Evolutionary conservation across 305 asterid genomes (phyloP), one percentile per base, ranked within the genome.

Genomic region (Euphrasia arctica): DNA sequence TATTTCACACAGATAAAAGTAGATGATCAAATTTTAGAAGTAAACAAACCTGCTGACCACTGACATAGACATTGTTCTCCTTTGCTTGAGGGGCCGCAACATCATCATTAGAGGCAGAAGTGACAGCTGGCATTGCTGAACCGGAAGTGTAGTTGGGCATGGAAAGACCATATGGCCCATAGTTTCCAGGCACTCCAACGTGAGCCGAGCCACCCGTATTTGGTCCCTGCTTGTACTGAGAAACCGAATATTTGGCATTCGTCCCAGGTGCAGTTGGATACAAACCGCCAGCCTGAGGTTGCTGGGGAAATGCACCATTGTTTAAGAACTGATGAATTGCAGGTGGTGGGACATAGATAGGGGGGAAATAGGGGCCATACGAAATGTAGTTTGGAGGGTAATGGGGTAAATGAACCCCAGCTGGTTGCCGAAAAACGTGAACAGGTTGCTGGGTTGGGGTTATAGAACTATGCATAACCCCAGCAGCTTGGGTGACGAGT

Each of bases 241-340:
- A 74, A 59, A 82, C 85, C 39, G 97, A 71, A 83, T 82, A 90
- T 79, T 90, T 90, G 72, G 83, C 79, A 77, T 86, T 72, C 48
- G 88, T 74, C 59, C 85, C 95, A 70, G 91, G 80, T 65, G 88
- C 84, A 69, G 86, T 59, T 70, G 83, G 95, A 80, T 89, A 89
- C 58, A 84, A 62, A 67, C 74, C 77, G 57, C 83, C 95, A 70
- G 88, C 70, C 78, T 80, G 95, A 69, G 97, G 91, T 73, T 85
- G 97, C 86, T 87, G 98, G 45, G 96, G 89, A 78, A 82, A 92
- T 27, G 83, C 82, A 32, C 97, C 90, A 64, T 78, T 89, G 83
- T 85, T 76, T 64, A 87, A 68, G 74, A 81, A 87, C 69, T 84
- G 98, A 80, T 87, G 98, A 69, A 92, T 77, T 54, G 92, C 70